Evolutionary conservation across 78 protist species (phyloP).

Genomic region (Dictyostelium intermedium): DNA sequence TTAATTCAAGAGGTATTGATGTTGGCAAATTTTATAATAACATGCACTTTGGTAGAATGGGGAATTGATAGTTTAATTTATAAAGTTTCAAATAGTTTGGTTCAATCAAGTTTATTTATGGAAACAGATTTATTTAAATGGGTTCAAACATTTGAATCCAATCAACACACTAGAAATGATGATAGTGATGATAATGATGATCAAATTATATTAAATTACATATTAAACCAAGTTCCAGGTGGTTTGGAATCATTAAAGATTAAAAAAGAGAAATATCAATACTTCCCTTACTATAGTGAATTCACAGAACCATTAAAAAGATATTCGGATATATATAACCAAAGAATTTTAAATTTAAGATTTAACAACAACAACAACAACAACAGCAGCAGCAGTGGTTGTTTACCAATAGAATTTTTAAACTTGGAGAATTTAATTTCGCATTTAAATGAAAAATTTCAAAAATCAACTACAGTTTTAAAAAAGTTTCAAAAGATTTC

Average conservation of each 20-base stretch:
- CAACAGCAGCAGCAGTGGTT: not conserved
- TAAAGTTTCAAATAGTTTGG: not conserved
- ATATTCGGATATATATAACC: slow-evolving; percentile 41
- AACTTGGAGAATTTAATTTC: not conserved
- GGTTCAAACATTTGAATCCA: not conserved
- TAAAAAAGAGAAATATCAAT: not conserved
- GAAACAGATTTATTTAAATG: not conserved
- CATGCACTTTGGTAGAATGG: not conserved
- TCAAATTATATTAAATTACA: not conserved
- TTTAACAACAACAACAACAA: not conserved
- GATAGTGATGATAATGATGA: not conserved
- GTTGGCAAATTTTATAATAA: not conserved
- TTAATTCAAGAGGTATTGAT: not conserved
- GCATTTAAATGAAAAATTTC: not conserved
- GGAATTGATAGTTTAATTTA: not conserved
- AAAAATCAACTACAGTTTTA: not conserved
- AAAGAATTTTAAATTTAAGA: slow-evolving; percentile 19
- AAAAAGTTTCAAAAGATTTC: slow-evolving; percentile 7
- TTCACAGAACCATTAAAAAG: slow-evolving; percentile 22
- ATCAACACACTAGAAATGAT: not conserved
- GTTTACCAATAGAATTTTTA: not conserved
- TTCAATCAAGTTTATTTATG: not conserved
- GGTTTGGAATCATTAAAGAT: not conserved
- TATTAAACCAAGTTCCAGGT: not conserved
- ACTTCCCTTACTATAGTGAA: slow-evolving; percentile 14